Evolutionary conservation across 2,329 filamentous ascomycete species (phyloP).

Genomic region (Colletotrichum shisoi): DNA sequence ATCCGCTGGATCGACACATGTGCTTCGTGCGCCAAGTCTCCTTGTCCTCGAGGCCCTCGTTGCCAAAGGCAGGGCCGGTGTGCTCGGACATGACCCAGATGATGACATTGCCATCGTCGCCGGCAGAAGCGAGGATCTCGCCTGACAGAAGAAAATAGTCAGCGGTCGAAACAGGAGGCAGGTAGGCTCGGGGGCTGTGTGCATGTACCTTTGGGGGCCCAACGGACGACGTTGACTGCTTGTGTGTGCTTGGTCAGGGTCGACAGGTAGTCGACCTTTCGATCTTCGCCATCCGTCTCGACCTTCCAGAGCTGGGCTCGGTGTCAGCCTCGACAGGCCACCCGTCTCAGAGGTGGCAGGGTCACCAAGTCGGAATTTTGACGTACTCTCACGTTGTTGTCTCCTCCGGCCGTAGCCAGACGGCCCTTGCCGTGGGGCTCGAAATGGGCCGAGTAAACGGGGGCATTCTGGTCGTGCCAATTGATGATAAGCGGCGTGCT

Average conservation of each 20-base stretch:
- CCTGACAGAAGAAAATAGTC: constrained; percentile 60
- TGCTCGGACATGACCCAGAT: constrained; percentile 91
- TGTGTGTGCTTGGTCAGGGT: constrained; percentile 94
- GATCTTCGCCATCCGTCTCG: constrained; percentile 82
- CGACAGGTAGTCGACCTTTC: constrained; percentile 89
- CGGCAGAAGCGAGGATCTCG: constrained; percentile 91
- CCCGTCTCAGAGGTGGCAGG: constrained; percentile 5
- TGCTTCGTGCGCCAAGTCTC: constrained; percentile 97
- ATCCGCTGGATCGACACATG: constrained; percentile 94
- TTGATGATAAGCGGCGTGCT: constrained; percentile 94
- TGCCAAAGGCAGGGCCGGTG: constrained; percentile 75
- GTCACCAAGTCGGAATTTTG: constrained; percentile 15
- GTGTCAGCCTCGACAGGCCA: constrained; percentile 32
- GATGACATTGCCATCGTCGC: constrained; percentile 96
- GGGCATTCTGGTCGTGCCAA: constrained; percentile 97
- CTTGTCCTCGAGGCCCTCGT: constrained; percentile 88
- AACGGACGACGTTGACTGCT: constrained; percentile 96
- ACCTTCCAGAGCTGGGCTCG: constrained; percentile 82
- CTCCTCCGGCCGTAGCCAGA: constrained; percentile 91
- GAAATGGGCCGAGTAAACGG: constrained; percentile 97
- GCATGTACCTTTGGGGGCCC: constrained; percentile 82
- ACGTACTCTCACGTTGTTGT: constrained; percentile 91
- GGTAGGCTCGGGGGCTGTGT: background rate
- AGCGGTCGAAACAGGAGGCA: background rate
- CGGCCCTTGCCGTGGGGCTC: constrained; percentile 90